Evolutionary conservation across 2,329 filamentous ascomycete genomes (phyloP), one percentile per base, ranked within the genome.

Genomic region (Scortechinia acanthostroma): DNA sequence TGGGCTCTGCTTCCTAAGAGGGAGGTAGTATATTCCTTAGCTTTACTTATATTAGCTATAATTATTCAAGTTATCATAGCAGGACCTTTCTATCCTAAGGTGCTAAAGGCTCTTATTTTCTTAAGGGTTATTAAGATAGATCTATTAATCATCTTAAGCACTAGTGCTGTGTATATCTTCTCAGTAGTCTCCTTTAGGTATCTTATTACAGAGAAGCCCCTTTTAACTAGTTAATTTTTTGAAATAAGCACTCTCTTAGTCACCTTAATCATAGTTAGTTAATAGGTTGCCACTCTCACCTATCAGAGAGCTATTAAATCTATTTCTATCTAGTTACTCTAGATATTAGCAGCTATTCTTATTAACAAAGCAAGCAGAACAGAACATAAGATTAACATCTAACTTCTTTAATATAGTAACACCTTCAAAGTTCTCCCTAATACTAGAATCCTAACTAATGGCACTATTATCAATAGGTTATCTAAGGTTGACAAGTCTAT

Each of bases 401-500:
- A 66, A 0, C 71, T 91, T 1, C 68, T 91, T 2, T 84, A 91
- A 52, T 83, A 83, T 48, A 82, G 81, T 0, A 87, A 93, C 53
- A 50, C 63, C 0, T 83, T 91, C 63, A 76, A 72, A 25, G 73
- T 88, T 2, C 52, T 64, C 0, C 81, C 86, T 0, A 75, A 89
- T 17, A 62, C 65, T 0, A 57, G 55, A 1, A 66, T 90, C 3
- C 74, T 78, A 0, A 91, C 87, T 0, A 88, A 93, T 51, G 88
- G 87, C 0, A 73, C 69, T 0, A 73, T 91, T 0, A 49, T 82
- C 0, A 62, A 64, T 2, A 87, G 87, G 0, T 65, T 63, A 0
- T 82, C 77, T 0, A 84, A 88, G 47, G 70, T 89, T 0, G 76
- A 91, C 53, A 87, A 91, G 56, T 87, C 85, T 0, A 86, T 88